These are phyloP conservation scores for Galerina sulciceps DNA, from an alignment of 768 basidiomycete genomes.

Conservation along the genomic window DNA sequence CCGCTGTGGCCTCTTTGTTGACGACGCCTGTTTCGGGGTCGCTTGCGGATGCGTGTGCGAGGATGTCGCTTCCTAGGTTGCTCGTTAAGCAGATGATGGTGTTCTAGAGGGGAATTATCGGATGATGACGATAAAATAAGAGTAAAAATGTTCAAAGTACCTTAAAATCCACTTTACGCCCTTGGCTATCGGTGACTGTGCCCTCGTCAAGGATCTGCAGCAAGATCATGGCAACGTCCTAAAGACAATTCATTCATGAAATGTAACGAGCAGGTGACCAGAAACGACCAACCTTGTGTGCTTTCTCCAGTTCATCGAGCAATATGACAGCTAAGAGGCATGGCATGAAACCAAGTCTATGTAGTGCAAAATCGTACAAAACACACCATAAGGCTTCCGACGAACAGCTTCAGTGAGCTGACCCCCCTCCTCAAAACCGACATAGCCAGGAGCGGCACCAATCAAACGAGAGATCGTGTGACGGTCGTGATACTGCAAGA, in stretches of 20 bases:
- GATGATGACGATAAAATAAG: background rate
- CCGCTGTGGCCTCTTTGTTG: constrained; percentile 58
- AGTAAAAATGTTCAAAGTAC: constrained; percentile 31
- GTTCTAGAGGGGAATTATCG: constrained; percentile 49
- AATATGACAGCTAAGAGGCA: constrained; percentile 65
- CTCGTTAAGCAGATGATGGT: constrained; percentile 92
- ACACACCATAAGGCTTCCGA: constrained; percentile 82
- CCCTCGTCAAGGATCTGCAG: constrained; percentile 94
- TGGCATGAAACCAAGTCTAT: background rate
- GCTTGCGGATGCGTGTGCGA: constrained; percentile 69
- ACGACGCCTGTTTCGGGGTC: constrained; percentile 63
- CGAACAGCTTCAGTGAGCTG: constrained; percentile 93
- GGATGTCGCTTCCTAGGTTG: constrained; percentile 81
- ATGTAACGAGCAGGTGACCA: background rate
- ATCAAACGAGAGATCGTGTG: constrained; percentile 91
- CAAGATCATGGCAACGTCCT: constrained; percentile 89
- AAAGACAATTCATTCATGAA: background rate
- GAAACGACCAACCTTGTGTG: constrained; percentile 65
- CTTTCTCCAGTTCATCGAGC: constrained; percentile 91
- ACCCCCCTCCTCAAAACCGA: constrained; percentile 88
- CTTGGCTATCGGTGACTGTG: constrained; percentile 87
- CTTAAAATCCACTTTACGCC: constrained; percentile 91
- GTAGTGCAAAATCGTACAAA: background rate
- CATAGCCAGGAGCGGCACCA: constrained; percentile 92
- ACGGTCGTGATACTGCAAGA: constrained; percentile 79